Base-by-base conservation (phyloP, 2,329 filamentous ascomycete species). In the Fusarium dlaminii region DNA sequence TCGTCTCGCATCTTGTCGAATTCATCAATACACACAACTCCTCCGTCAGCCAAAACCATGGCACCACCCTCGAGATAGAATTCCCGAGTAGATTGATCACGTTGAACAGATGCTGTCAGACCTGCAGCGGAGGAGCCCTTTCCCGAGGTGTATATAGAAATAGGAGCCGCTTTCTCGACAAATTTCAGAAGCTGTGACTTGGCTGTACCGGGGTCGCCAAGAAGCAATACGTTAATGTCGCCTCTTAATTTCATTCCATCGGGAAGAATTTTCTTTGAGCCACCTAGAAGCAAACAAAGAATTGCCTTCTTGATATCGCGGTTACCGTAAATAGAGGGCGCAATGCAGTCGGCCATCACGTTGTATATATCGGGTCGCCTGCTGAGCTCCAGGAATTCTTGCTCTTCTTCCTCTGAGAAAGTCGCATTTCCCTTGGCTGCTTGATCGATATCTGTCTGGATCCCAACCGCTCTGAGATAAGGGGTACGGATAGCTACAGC, bases 1-100 rank as follows among this genome's bases (percentile, higher is more conserved):
- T 99, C 96, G 81, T 99, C 96, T 72, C 96, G 90, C 96, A 99
- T 99, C 87, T 99, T 99, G 86, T 99, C 96, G 80, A 99, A 99
- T 84, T 99, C 96, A 80, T 99, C 96, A 77, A 99, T 99, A 83
- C 96, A 98, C 15, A 98, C 96, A 2, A 98, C 96, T 78, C 96
- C 96, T 6, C 95, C 95, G 76, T 99, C 96, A 8, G 96, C 96
- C 24, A 99, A 90, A 8, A 99, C 96, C 96, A 99, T 98, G 37
- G 96, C 96, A 83, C 96, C 96, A 52, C 96, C 96, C 86, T 99
- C 96, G 2, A 99, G 90, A 79, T 98, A 99, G 83, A 99, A 99
- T 81, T 99, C 96, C 58, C 96, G 90, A 0, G 96, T 98, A 20
- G 92, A 93, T 20, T 94, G 92, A 79, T 99, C 96, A 66, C 96